These are phyloP conservation scores for Plasmopara viticola DNA, from an alignment of 352 stramenopile species.

Conservation along the genomic window DNA sequence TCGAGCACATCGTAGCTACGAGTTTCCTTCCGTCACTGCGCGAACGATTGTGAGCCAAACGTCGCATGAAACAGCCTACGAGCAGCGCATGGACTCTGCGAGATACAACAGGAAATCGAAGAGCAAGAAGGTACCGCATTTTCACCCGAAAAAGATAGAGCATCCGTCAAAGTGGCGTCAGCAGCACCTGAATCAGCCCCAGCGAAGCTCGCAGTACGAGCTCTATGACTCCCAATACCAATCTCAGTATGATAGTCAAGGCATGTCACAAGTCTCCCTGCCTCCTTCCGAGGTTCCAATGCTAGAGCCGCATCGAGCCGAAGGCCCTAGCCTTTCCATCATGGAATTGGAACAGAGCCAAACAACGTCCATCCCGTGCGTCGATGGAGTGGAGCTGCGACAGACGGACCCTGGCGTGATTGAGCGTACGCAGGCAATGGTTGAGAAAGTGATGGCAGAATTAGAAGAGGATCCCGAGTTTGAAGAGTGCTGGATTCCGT, in stretches of 20 bases:
- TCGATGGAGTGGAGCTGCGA: constrained; percentile 17
- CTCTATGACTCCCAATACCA: constrained; percentile 9
- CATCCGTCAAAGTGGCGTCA: constrained; percentile 25
- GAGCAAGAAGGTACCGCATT: constrained; percentile 12
- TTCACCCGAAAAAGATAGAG: constrained; percentile 12
- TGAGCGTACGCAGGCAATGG: constrained; percentile 30
- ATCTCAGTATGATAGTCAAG: constrained; percentile 14
- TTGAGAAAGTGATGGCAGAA: constrained; percentile 50
- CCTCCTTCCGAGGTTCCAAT: constrained; percentile 23
- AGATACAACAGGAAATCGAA: constrained; percentile 14
- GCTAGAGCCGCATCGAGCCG: constrained; percentile 19
- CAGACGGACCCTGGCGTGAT: constrained; percentile 23
- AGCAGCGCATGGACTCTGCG: constrained; percentile 21
- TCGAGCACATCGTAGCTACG: constrained; percentile 7
- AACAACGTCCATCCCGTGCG: constrained; percentile 8
- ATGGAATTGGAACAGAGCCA: constrained; percentile 28
- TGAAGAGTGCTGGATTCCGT: constrained; percentile 46
- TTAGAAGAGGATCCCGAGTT: constrained; percentile 56
- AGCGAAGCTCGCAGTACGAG: constrained; percentile 13
- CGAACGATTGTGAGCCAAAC: constrained; percentile 14
- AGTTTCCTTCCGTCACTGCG: constrained; percentile 13
- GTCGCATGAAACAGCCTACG: constrained; percentile 11
- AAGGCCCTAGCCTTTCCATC: constrained; percentile 24
- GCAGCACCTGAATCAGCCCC: constrained; percentile 20
- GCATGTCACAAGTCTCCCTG: constrained; percentile 16